Evolutionary conservation across 257 asterid genomes (phyloP).

Genomic region (Coffea canephora): DNA sequence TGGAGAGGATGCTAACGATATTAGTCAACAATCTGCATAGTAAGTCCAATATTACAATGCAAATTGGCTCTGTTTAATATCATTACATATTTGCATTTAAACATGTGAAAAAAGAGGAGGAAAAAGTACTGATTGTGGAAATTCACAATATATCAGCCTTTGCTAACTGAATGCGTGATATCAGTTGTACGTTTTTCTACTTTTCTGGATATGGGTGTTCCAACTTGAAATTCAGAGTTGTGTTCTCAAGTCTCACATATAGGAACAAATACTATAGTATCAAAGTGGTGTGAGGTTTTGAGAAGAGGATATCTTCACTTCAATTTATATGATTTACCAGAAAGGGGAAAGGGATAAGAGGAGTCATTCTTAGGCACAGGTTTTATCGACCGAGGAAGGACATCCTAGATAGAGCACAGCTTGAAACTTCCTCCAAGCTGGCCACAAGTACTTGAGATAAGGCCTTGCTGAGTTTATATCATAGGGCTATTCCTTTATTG

Average conservation of each 20-base stretch:
- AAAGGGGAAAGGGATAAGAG: not conserved
- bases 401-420: not conserved
- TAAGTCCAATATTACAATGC: constrained; percentile 33
- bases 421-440: not conserved
- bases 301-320: not conserved
- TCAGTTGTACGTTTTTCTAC: not conserved
- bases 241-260: not conserved
- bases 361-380: not conserved
- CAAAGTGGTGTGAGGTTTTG: not conserved
- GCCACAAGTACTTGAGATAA: not conserved
- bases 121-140: not conserved
- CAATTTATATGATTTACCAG: not conserved
- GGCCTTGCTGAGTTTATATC: not conserved
- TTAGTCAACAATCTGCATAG: constrained; percentile 90
- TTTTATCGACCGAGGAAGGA: not conserved
- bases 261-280: not conserved
- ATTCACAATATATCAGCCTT: not conserved
- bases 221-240: not conserved
- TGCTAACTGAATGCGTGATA: constrained; percentile 11
- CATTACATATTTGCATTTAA: not conserved
- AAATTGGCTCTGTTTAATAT: not conserved
- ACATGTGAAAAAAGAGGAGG: not conserved
- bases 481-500: not conserved
- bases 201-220: not conserved
- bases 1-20: constrained; percentile 84